Evolutionary conservation across 1,284 basidiomycete genomes (phyloP), one percentile per base, ranked within the genome.

Genomic region (Ceratobasidium papillatum): DNA sequence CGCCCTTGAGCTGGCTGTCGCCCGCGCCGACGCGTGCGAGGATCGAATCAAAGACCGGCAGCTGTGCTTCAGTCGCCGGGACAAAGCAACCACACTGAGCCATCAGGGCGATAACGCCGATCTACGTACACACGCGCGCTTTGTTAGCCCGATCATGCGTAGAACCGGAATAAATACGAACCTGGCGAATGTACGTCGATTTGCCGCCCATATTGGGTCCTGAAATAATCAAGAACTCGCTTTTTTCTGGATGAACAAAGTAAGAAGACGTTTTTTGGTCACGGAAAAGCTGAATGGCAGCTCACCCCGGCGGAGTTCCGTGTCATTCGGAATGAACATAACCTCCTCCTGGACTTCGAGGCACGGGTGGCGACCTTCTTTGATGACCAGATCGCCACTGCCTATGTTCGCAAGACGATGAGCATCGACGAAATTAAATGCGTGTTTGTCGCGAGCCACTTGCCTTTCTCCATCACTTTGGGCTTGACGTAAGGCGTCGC

Each of bases 201-300:
- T 97, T 98, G 77, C 96, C 96, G 74, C 96, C 96, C 93, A 97
- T 98, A 83, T 98, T 98, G 0, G 96, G 96, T 5, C 96, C 96
- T 32, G 95, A 95, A 78, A 96, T 94, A 74, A 96, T 93, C 75
- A 94, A 90, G 82, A 96, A 94, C 81, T 95, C 93, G 78, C 92
- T 94, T 78, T 91, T 85, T 74, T 87, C 91, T 89, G 78, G 17
- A 32, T 3, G 51, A 34, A 1, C 54, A 56, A 58, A 62, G 47
- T 36, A 74, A 59, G 41, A n/a, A n/a, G n/a, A n/a, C n/a, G n/a
- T n/a, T n/a, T n/a, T n/a, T n/a, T n/a, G n/a, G 41, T 61, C 58
- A 79, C 43, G 75, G 63, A 78, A 80, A 78, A 36, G 79, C 77
- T 62, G 80, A 81, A 32, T 30, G 3, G 17, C 32, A 75, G 45